phyloP scores from a whole-genome alignment of 257 asterid species.

The Solanum chilense region DNA sequence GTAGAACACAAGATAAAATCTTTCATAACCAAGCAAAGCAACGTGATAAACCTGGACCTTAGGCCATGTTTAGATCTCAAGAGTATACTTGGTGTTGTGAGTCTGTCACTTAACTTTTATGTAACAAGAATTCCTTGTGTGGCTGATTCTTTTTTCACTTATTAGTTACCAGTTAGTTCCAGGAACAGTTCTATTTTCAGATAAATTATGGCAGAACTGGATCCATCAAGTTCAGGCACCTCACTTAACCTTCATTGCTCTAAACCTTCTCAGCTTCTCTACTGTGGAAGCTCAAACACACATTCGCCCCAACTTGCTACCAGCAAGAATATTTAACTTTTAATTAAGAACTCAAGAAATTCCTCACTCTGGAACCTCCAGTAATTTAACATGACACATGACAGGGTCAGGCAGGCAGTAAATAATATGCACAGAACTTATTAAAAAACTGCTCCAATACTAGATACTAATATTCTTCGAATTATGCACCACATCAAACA shows the following conservation, averaged over 20 bases:
- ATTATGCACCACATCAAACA: background rate
- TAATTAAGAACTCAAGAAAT: background rate
- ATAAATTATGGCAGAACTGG: background rate
- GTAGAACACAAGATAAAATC: background rate
- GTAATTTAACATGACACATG: background rate
- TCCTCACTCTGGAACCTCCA: background rate
- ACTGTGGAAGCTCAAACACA: background rate
- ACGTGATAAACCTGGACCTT: background rate
- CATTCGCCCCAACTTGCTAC: background rate
- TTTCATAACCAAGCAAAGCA: background rate
- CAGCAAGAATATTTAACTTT: background rate
- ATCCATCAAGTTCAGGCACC: background rate
- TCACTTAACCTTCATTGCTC: background rate
- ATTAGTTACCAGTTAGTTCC: background rate
- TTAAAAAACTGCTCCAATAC: background rate
- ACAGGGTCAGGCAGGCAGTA: background rate
- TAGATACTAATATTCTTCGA: background rate
- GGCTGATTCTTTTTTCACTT: background rate
- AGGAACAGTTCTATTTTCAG: background rate
- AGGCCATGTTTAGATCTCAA: background rate
- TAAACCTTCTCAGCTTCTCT: background rate
- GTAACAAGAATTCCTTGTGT: background rate
- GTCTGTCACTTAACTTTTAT: background rate
- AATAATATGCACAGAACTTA: background rate
- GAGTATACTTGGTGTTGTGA: background rate